phyloP scores from a whole-genome alignment of 208 protist species.

The Wallacemonas sp. region DNA sequence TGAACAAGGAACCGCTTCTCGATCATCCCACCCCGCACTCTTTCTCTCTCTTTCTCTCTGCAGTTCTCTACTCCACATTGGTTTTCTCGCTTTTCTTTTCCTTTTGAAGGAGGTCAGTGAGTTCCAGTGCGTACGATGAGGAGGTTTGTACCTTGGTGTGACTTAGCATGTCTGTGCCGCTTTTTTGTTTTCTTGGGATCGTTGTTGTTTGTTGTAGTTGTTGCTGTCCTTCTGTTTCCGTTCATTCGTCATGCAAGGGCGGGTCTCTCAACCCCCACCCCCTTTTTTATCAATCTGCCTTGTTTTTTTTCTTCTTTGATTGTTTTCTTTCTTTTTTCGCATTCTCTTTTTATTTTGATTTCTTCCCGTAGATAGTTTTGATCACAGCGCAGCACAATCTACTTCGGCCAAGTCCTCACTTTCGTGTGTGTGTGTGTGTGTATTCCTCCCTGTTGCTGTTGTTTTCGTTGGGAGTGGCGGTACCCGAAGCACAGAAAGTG shows the following conservation, averaged over 20 bases:
- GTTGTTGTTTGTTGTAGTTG: slow-evolving; percentile 3
- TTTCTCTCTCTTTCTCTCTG: background rate
- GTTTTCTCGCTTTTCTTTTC: background rate
- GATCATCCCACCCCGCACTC: background rate
- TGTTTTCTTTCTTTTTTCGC: slow-evolving; percentile 6
- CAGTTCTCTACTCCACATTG: background rate
- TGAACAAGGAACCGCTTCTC: no score
- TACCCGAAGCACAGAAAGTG: no score
- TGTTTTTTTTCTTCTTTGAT: slow-evolving; percentile 11
- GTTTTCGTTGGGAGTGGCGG: no score
- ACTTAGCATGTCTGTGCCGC: background rate
- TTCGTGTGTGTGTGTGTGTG: no score
- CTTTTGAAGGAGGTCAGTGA: no score
- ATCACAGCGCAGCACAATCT: background rate
- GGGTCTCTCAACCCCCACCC: no score
- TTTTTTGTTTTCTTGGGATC: background rate
- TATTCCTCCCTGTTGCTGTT: slow-evolving; percentile 12
- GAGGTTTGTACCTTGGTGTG: no score
- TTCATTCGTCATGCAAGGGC: no score
- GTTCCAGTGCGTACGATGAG: no score
- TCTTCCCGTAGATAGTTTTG: slow-evolving; percentile 10
- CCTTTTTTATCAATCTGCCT: no score
- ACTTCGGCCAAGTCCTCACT: no score
- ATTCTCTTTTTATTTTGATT: slow-evolving; percentile 15
- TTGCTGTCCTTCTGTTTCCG: slow-evolving; percentile 1